Conservation (phyloP, 805 yeast genomes). For the Wickerhamiella galacta region DNA sequence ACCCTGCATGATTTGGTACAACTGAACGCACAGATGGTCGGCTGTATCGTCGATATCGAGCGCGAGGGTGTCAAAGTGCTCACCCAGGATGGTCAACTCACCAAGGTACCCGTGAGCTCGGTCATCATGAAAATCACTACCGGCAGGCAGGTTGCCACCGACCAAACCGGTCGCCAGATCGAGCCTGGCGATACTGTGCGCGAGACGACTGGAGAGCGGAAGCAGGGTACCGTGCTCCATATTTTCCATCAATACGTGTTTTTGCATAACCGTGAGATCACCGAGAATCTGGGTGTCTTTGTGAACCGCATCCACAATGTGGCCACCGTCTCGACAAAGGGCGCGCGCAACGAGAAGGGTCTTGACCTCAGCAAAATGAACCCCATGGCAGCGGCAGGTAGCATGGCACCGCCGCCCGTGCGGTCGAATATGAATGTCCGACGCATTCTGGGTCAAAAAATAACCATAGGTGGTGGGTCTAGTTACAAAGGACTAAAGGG, state of each 20-base stretch:
- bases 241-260: constrained; percentile 68
- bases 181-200: constrained; percentile 86
- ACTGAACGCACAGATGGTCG: constrained; percentile 69
- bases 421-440: constrained; percentile 23
- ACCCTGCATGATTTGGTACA: constrained; percentile 83
- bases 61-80: constrained; percentile 69
- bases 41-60: constrained; percentile 79
- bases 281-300: constrained; percentile 84
- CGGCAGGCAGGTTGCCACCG: constrained; percentile 72
- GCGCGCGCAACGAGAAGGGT: constrained; percentile 42
- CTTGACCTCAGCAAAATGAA: constrained; percentile 75
- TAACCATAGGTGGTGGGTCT: constrained; percentile 76
- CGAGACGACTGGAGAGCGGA: constrained; percentile 65
- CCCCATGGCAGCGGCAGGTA: constrained; percentile 39
- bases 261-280: constrained; percentile 58
- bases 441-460: constrained; percentile 58
- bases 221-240: constrained; percentile 79
- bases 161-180: constrained; percentile 66
- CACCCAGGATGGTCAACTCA: constrained; percentile 62
- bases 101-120: constrained; percentile 61
- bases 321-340: constrained; percentile 71
- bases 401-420: constrained; percentile 42
- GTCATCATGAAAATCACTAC: constrained; percentile 51
- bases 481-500: constrained; percentile 88
- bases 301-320: constrained; percentile 62